Evolutionary conservation across 192 early-diverging fungal genomes (phyloP).

Genomic region (Rhizophagus clarus): DNA sequence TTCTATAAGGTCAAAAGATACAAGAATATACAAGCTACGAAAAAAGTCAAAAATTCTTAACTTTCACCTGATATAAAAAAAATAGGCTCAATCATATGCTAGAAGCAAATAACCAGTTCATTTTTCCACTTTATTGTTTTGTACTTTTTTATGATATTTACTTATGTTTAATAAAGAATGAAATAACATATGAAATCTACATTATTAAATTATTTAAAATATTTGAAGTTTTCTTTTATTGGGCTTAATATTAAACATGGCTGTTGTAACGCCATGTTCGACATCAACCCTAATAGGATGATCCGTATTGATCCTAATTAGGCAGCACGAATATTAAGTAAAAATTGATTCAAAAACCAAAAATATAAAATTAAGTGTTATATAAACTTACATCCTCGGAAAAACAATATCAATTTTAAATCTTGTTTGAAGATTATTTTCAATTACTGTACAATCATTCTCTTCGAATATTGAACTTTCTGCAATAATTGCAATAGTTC

Average conservation of each 20-base stretch:
- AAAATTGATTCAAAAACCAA: not conserved
- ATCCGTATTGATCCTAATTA: not conserved
- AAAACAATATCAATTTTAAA: not conserved
- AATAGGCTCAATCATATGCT: no score
- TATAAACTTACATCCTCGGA: constrained; percentile 1
- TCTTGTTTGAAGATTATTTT: constrained; percentile 6
- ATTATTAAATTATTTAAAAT: not conserved
- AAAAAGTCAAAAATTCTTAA: no score
- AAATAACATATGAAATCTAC: no score
- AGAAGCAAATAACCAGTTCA: no score
- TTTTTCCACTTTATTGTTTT: no score
- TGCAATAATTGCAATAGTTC: not conserved
- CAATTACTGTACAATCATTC: not conserved
- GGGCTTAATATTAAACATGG: not conserved
- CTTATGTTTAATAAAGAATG: no score
- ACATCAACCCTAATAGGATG: not conserved
- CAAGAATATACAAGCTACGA: no score
- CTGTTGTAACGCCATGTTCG: not conserved
- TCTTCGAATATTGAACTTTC: constrained; percentile 1
- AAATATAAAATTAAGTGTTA: not conserved
- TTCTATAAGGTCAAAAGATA: no score
- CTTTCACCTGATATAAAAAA: no score
- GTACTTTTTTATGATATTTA: no score
- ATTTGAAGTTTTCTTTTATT: constrained; percentile 13
- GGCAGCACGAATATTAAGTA: not conserved